phyloP scores from a whole-genome alignment of 2,329 filamentous ascomycete species.

The Colletotrichum gloeosporioides region DNA sequence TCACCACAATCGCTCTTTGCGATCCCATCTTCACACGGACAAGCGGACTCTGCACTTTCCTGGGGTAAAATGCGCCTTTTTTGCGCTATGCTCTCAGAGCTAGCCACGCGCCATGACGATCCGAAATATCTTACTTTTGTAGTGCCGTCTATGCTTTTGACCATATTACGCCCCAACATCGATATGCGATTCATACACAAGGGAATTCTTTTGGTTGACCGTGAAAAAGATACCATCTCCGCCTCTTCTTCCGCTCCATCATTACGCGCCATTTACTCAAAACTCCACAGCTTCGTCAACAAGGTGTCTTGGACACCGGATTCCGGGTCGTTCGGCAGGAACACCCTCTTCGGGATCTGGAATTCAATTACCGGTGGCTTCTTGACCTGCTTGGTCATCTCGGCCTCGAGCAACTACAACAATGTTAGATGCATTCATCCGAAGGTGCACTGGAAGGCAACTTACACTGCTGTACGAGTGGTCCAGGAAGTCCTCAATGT shows the following conservation, averaged over 20 bases:
- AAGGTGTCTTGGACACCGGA: constrained; percentile 58
- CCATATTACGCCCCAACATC: background rate
- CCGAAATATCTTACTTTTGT: constrained; percentile 1
- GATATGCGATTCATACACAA: background rate
- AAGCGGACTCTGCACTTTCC: background rate
- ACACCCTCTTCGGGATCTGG: constrained; percentile 88
- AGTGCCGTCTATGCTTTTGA: background rate
- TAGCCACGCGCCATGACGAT: background rate
- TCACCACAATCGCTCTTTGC: background rate
- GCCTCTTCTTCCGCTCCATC: background rate
- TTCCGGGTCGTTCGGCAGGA: constrained; percentile 58
- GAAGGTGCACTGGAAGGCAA: constrained; percentile 56
- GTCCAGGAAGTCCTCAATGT: constrained; percentile 96
- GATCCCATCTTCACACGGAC: background rate
- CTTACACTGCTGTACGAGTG: constrained; percentile 85
- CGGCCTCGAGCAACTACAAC: constrained; percentile 77
- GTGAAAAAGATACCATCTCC: background rate
- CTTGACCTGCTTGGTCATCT: constrained; percentile 82
- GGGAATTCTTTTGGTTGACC: background rate
- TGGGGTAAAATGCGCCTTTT: background rate
- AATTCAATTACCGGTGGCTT: constrained; percentile 90
- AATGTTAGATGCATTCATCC: constrained; percentile 33
- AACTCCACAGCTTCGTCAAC: constrained; percentile 67
- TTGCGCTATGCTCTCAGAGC: background rate
- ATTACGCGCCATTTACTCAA: constrained; percentile 34